Percentiles rank a stretch among this genome's conserved stretches.
Conservation (phyloP, 176 grass and related monocot species). For the Phoenix roebelenii region DNA sequence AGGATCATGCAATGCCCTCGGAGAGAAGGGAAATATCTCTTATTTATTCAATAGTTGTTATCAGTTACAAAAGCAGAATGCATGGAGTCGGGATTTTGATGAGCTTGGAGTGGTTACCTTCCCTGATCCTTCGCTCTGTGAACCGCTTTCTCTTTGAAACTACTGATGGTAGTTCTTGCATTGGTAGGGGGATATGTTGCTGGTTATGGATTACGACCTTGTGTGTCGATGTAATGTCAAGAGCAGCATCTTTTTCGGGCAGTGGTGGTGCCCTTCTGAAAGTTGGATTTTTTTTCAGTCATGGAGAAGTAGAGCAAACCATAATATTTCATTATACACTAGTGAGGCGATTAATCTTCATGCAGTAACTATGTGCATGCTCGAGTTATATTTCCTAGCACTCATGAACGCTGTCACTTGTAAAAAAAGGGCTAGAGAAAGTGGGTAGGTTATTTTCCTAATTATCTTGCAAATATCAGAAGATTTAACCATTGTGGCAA, state of each 20-base stretch:
- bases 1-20: conserved; percentile 76
- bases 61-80: conserved; percentile 75
- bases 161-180: conserved; percentile 28
- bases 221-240: conserved; percentile 39
- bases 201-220: conserved; percentile 36
- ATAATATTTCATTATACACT: conserved; percentile 17
- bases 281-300: not conserved
- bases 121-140: conserved; percentile 58
- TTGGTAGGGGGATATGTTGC: conserved; percentile 31
- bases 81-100: conserved; percentile 64
- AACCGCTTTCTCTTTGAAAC: conserved; percentile 78
- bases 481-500: too few species aligned
- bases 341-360: not conserved
- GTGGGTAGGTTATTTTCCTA: too few species aligned
- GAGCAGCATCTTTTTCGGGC: conserved; percentile 10
- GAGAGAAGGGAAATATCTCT: conserved; percentile 64
- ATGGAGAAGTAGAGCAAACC: conserved; percentile 9
- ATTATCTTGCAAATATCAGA: too few species aligned
- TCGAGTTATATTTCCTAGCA: too few species aligned
- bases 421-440: too few species aligned
- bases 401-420: too few species aligned
- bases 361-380: too few species aligned
- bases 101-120: conserved; percentile 73
- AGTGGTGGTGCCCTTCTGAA: conserved; percentile 13
- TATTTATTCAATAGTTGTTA: conserved; percentile 97